Conservation (phyloP, 805 yeast species). For the Blastobotrys chiropterorum region DNA sequence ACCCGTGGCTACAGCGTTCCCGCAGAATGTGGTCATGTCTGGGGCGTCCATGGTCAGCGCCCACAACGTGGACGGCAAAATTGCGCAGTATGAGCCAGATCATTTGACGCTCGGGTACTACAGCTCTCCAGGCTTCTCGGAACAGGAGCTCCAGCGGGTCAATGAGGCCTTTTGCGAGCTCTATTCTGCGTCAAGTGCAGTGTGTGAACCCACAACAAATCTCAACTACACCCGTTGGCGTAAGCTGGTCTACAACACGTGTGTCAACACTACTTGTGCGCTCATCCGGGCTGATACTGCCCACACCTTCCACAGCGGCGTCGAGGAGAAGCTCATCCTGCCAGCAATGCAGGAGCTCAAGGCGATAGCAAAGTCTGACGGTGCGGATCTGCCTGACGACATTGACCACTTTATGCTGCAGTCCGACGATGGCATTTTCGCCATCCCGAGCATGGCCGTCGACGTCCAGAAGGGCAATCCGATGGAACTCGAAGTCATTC, state of each 20-base stretch:
- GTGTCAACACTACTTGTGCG: slow-evolving; percentile 58
- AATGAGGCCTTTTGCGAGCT: slow-evolving; percentile 40
- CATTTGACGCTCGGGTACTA: slow-evolving; percentile 47
- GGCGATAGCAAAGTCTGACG: slow-evolving; percentile 64
- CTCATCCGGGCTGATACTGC: slow-evolving; percentile 56
- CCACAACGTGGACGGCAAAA: slow-evolving; percentile 43
- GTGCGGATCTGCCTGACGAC: slow-evolving; percentile 33
- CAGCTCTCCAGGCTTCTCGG: slow-evolving; percentile 31
- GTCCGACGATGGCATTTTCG: slow-evolving; percentile 53
- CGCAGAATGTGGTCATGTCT: slow-evolving; percentile 46
- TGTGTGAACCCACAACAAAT: slow-evolving; percentile 37
- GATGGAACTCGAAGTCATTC: slow-evolving; percentile 64
- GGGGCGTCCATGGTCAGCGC: slow-evolving; percentile 63
- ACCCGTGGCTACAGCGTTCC: slow-evolving; percentile 47
- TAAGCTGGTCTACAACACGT: slow-evolving; percentile 64
- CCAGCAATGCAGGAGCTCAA: slow-evolving; percentile 68
- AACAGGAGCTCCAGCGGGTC: slow-evolving; percentile 19
- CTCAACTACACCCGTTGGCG: slow-evolving; percentile 53
- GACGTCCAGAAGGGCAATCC: slow-evolving; percentile 61
- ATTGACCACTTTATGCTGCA: slow-evolving; percentile 46
- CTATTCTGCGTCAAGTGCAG: slow-evolving; percentile 41
- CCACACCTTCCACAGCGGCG: slow-evolving; percentile 42
- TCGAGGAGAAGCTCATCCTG: slow-evolving; percentile 34
- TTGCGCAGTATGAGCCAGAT: slow-evolving; percentile 49
- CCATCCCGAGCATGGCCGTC: slow-evolving; percentile 67